Evolutionary conservation across 805 yeast species (phyloP).

Genomic region (Brettanomyces nanus): DNA sequence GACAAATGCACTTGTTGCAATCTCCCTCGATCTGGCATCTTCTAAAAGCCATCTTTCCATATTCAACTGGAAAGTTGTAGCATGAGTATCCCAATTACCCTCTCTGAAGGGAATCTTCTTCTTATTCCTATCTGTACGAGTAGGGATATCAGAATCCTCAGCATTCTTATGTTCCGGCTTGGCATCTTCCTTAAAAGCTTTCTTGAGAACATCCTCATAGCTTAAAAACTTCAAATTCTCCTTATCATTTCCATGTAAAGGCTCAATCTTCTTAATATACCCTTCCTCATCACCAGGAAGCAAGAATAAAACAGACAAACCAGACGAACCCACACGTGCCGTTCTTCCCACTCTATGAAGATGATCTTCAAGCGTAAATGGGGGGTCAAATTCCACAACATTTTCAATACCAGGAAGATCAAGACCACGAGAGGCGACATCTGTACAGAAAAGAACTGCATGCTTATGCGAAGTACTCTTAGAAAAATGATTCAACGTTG

Average conservation of each 20-base stretch:
- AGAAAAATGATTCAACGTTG: conserved; percentile 61
- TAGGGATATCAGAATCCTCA: too few relatives aligned
- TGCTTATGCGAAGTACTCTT: conserved; percentile 32
- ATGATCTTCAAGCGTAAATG: conserved; percentile 90
- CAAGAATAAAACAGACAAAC: conserved; percentile 69
- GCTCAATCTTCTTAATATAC: conserved; percentile 55
- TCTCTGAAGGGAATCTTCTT: conserved; percentile 18
- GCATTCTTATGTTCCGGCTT: conserved; percentile 13
- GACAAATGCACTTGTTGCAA: conserved; percentile 75
- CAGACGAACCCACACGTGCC: conserved; percentile 91
- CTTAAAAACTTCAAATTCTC: conserved; percentile 39
- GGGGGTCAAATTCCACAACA: conserved; percentile 92
- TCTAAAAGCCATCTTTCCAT: conserved; percentile 84
- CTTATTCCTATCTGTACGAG: conserved; percentile 14
- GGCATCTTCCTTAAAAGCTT: conserved; percentile 21
- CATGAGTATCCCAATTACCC: conserved; percentile 78
- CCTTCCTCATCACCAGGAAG: conserved; percentile 88
- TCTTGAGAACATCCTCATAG: conserved; percentile 34
- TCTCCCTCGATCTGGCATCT: conserved; percentile 47
- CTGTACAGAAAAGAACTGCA: conserved; percentile 82
- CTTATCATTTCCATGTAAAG: conserved; percentile 40
- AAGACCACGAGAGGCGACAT: conserved; percentile 95
- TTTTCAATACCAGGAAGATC: conserved; percentile 82
- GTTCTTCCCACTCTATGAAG: conserved; percentile 96
- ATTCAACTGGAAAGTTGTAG: conserved; percentile 92